Evolutionary conservation across 106 monocot genomes (phyloP).

Genomic region (Gastrodia elata): DNA sequence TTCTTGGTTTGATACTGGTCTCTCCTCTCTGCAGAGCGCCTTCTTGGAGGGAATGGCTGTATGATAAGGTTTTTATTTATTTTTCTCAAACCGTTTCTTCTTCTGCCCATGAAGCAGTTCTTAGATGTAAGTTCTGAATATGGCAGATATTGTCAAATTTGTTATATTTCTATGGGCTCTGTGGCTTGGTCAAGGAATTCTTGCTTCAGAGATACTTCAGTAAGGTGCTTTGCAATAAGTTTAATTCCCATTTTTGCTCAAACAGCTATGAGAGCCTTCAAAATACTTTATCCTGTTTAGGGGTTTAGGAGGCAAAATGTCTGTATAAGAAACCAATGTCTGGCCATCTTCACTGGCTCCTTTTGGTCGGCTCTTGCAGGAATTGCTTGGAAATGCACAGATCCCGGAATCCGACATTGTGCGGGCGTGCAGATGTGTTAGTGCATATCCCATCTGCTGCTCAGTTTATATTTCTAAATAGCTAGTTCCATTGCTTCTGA

Average conservation of each 20-base stretch:
- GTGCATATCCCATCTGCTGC: conserved; percentile 10
- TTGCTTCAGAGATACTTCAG: conserved; percentile 78
- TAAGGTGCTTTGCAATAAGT: conserved; percentile 32
- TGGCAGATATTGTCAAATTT: conserved; percentile 64
- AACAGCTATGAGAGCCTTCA: too few relatives aligned
- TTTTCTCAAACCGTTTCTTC: neutral
- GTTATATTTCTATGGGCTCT: conserved; percentile 75
- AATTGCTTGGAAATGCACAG: conserved; percentile 36
- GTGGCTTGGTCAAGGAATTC: conserved; percentile 54
- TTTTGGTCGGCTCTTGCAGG: conserved; percentile 19
- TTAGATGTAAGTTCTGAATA: neutral
- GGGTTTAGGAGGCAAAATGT: too few relatives aligned
- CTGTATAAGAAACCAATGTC: neutral
- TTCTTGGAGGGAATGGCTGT: conserved; percentile 79
- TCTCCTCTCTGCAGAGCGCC: conserved; percentile 77
- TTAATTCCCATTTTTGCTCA: neutral
- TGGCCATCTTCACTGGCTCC: neutral
- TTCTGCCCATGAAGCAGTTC: neutral
- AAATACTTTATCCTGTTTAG: too few relatives aligned
- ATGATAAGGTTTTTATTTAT: conserved; percentile 53
- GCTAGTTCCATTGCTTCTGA: neutral
- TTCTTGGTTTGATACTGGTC: conserved; percentile 58
- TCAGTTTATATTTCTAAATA: neutral
- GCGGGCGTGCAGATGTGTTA: conserved; percentile 68
- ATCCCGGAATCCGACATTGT: conserved; percentile 55